Evolutionary conservation across 768 basidiomycete genomes (phyloP).

Genomic region (Serendipita sp.): DNA sequence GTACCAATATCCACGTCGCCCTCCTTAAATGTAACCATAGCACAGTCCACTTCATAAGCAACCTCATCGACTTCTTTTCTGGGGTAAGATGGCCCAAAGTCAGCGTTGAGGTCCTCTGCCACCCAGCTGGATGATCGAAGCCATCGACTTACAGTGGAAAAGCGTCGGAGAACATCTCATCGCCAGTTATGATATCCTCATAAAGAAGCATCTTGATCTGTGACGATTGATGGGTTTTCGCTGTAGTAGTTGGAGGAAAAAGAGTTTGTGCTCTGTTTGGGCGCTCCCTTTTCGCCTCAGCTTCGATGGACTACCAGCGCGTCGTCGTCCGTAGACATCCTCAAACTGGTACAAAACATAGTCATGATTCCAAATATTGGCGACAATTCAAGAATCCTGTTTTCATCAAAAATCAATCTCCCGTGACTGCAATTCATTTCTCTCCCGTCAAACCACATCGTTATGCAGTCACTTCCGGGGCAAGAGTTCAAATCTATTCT

Average conservation of each 20-base stretch:
- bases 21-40: constrained; percentile 47
- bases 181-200: constrained; percentile 51
- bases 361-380: constrained; percentile 70
- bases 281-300: neutral
- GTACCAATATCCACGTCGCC: constrained; percentile 84
- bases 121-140: neutral
- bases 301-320: constrained; percentile 64
- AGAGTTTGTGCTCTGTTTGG: neutral
- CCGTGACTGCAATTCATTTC: constrained; percentile 90
- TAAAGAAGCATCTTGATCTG: constrained; percentile 51
- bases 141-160: constrained; percentile 52
- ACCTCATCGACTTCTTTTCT: constrained; percentile 68
- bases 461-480: constrained; percentile 91
- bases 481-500: constrained; percentile 88
- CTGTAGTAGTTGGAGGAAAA: neutral
- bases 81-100: constrained; percentile 11
- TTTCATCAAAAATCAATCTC: constrained; percentile 94
- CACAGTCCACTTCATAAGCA: constrained; percentile 79
- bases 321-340: constrained; percentile 46
- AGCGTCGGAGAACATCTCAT: constrained; percentile 93
- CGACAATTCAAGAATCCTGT: constrained; percentile 77
- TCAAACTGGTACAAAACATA: constrained; percentile 43
- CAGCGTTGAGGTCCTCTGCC: neutral
- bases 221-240: neutral
- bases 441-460: constrained; percentile 73